phyloP scores from a whole-genome alignment of 768 basidiomycete genomes.

The Boletus sp. region DNA sequence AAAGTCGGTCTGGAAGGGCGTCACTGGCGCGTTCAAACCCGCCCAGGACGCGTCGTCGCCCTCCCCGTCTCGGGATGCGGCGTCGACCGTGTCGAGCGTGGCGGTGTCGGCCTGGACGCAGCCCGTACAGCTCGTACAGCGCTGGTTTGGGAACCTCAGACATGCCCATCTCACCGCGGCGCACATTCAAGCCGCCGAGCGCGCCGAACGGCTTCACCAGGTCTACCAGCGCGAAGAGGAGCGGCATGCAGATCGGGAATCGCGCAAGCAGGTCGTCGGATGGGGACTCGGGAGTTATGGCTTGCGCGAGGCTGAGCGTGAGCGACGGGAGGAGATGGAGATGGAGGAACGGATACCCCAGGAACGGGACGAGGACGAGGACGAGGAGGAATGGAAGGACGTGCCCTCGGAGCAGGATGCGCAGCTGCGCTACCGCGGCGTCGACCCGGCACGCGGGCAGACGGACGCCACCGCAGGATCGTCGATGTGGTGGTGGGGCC shows the following conservation, averaged over 20 bases:
- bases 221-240: conserved; percentile 44
- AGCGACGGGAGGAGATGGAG: conserved; percentile 21
- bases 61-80: conserved; percentile 10
- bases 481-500: conserved; percentile 83
- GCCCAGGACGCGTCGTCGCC: not conserved
- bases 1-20: conserved; percentile 55
- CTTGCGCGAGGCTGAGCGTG: conserved; percentile 37
- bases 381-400: conserved; percentile 28
- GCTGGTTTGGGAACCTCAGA: conserved; percentile 60
- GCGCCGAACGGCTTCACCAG: conserved; percentile 62
- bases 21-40: conserved; percentile 49
- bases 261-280: conserved; percentile 39
- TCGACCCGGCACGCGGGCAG: not conserved
- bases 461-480: conserved; percentile 13
- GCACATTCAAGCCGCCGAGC: conserved; percentile 67
- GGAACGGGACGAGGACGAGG: not conserved
- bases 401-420: not conserved
- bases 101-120: not conserved
- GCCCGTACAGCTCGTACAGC: conserved; percentile 38
- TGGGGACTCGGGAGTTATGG: conserved; percentile 79
- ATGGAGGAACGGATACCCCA: not conserved
- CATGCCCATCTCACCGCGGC: conserved; percentile 72
- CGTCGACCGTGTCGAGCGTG: not conserved
- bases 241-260: conserved; percentile 21
- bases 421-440: conserved; percentile 10